These are phyloP conservation scores for Chimonanthus salicifolius DNA, from an alignment of 164 flowering plant species.

Conservation along the genomic window DNA sequence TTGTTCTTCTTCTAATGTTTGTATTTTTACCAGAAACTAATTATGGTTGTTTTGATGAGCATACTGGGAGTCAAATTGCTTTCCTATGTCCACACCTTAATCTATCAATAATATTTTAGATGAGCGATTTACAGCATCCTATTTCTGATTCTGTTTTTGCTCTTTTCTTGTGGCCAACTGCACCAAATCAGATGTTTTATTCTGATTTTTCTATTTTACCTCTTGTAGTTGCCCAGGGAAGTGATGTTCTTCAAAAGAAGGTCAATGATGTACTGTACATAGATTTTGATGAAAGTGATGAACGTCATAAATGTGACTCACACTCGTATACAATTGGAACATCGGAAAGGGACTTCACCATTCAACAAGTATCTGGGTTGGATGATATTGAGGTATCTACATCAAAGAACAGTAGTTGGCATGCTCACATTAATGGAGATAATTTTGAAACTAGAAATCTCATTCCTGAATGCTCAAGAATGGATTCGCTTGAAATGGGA, in stretches of 20 bases:
- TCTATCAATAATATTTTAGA: too few relatives aligned
- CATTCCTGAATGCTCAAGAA: conserved; percentile 8
- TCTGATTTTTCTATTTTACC: background rate
- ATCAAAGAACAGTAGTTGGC: conserved; percentile 9
- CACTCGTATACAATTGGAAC: conserved; percentile 5
- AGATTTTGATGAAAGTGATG: conserved; percentile 14
- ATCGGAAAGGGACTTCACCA: conserved; percentile 5
- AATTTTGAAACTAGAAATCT: conserved; percentile 12
- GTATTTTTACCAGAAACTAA: too few relatives aligned
- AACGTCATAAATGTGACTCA: conserved; percentile 7
- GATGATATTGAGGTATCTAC: conserved; percentile 13
- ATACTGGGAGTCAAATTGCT: too few relatives aligned
- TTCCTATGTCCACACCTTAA: too few relatives aligned
- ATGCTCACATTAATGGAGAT: conserved; percentile 7
- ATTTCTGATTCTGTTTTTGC: background rate
- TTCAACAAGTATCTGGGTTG: conserved; percentile 9
- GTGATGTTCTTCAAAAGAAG: conserved; percentile 4
- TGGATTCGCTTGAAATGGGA: conserved; percentile 9
- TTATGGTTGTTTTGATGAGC: too few relatives aligned
- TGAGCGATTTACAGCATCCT: background rate
- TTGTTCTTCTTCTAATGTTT: too few relatives aligned
- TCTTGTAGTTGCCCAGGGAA: conserved; percentile 16
- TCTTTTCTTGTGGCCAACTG: background rate
- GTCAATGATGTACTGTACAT: conserved; percentile 4
- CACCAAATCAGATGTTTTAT: background rate